A percentile compares a stretch with the other conserved stretches of the same genome.
phyloP scores from a whole-genome alignment of 1,284 basidiomycete species.

The Termitomyces sp. region DNA sequence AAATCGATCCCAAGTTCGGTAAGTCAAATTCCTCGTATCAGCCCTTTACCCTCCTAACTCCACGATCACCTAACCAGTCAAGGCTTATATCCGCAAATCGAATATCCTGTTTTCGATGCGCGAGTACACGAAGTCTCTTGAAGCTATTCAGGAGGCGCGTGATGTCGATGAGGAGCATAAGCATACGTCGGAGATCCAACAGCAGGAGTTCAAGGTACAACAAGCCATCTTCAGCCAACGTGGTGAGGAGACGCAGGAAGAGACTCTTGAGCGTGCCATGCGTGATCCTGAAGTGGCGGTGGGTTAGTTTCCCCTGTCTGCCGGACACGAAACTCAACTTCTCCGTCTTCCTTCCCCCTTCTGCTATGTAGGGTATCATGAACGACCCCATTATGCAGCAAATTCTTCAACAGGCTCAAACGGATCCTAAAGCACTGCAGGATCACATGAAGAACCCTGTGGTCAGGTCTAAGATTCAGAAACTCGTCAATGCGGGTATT shows the following conservation, averaged over 20 bases:
- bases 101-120: constrained; percentile 88
- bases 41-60: not conserved
- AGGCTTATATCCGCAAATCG: constrained; percentile 94
- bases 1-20: constrained; percentile 84
- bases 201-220: constrained; percentile 77
- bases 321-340: constrained; percentile 1
- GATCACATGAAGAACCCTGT: constrained; percentile 97
- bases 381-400: constrained; percentile 87
- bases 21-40: constrained; percentile 20
- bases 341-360: constrained; percentile 4
- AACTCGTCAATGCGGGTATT: constrained; percentile 91
- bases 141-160: constrained; percentile 71
- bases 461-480: constrained; percentile 83
- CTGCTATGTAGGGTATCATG: constrained; percentile 64
- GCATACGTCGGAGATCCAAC: constrained; percentile 77
- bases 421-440: constrained; percentile 84
- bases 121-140: constrained; percentile 84
- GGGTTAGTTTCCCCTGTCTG: constrained; percentile 29
- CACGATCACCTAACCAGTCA: constrained; percentile 47
- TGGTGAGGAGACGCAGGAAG: constrained; percentile 86
- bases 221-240: constrained; percentile 79
- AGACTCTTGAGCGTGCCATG: constrained; percentile 93
- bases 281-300: constrained; percentile 93
- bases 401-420: constrained; percentile 93
- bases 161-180: constrained; percentile 75